Base-by-base conservation (phyloP, 2,329 filamentous ascomycete species). In the Phialophora verrucosa region DNA sequence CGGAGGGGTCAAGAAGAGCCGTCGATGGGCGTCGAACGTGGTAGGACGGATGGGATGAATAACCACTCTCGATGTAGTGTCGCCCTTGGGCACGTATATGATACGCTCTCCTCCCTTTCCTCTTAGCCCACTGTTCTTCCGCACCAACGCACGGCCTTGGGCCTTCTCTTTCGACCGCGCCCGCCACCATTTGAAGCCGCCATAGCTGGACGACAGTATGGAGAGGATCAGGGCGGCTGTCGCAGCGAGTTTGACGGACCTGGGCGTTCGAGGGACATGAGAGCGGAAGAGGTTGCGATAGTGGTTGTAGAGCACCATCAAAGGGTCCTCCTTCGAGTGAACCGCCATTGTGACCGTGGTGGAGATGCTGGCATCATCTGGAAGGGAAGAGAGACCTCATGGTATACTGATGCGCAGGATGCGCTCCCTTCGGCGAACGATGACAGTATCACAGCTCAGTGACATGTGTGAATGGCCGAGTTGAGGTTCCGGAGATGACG, bases 41-140 rank as follows among this genome's bases (percentile, higher is more conserved):
- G 94, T 90, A 23, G 89, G 87, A 76, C 97, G 97, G 31, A 93
- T 99, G 5, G 91, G 90, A 75, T 92, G 84, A 70, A 99, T 97
- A 64, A 91, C 90, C 56, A 99, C 94, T 78, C 96, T 96, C 71
- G 93, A 91, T 1, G 93, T 97, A 62, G 88, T 84, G 72, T 93
- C 87, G 78, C 92, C 92, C 79, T 97, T 95, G 1, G 94, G 93
- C 31, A 99, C 95, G 75, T 95, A 98, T 65, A 99, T 95, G 14
- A 93, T 96, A 63, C 95, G 86, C 57, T 92, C 94, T 58, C 95
- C 95, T 83, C 98, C 95, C 80, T 97, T 97, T 73, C 94, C 92
- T 79, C 91, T 88, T 69, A 98, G 83, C 74, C 93, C 96, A 35
- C 94, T 98, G 79, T 99, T 99, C 67, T 91, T 90, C 65, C 95